A percentile compares a stretch with the other conserved stretches of the same genome.
Evolutionary conservation across 2,329 filamentous ascomycete genomes (phyloP).

Genomic region (Claviceps africana): DNA sequence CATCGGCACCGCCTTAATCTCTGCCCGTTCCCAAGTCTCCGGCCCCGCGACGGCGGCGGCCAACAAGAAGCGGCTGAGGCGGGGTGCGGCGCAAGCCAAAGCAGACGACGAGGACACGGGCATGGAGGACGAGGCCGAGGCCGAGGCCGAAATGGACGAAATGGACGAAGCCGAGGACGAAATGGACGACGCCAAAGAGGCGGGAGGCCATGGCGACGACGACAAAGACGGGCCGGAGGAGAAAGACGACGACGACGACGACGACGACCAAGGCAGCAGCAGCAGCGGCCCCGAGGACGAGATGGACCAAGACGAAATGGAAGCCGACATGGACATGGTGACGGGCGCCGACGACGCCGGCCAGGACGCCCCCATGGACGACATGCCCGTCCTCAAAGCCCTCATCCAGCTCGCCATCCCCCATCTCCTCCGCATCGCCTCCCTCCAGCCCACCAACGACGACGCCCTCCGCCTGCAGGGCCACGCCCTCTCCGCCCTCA

Average conservation of each 20-base stretch:
- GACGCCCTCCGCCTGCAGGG: conserved; percentile 32
- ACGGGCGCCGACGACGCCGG: conserved; percentile 34
- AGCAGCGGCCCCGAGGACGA: conserved; percentile 33
- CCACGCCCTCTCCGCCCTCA: conserved; percentile 45
- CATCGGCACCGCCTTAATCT: conserved; percentile 46
- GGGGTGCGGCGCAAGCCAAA: conserved; percentile 24
- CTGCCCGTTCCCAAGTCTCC: conserved; percentile 26
- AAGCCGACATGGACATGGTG: conserved; percentile 52
- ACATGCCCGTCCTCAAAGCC: conserved; percentile 38
- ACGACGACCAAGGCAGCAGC: conserved; percentile 23
- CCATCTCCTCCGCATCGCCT: conserved; percentile 33
- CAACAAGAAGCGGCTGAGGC: conserved; percentile 16
- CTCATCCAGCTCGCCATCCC: conserved; percentile 22
- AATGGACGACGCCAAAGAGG: conserved; percentile 17
- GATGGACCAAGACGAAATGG: conserved; percentile 42
- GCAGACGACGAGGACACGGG: conserved; percentile 27
- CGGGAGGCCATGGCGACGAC: conserved; percentile 21
- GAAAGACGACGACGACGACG: conserved; percentile 21
- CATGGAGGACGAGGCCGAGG: conserved; percentile 22
- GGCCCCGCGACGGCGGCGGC: conserved; percentile 2
- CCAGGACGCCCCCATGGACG: conserved; percentile 27
- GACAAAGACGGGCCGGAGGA: conserved; percentile 17
- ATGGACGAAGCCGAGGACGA: conserved; percentile 22
- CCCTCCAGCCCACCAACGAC: conserved; percentile 25
- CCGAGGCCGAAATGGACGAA: conserved; percentile 22